A percentile compares a stretch with the other conserved stretches of the same genome.
These are phyloP conservation scores for Saturnispora besseyi DNA, from an alignment of 805 yeast species.

Conservation along the genomic window DNA sequence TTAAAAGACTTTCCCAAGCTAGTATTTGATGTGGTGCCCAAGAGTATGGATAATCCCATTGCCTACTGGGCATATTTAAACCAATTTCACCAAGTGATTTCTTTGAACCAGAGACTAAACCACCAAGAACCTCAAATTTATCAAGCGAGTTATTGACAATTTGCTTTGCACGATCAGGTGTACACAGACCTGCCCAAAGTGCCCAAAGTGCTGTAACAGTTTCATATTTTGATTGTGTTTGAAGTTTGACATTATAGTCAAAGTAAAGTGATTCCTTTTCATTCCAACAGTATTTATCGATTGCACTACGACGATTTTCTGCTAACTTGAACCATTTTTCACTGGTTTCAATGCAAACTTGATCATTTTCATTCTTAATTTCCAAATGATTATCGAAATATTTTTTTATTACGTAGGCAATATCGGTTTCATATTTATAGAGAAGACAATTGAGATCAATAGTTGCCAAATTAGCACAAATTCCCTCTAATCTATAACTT, in stretches of 20 bases:
- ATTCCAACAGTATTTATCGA: slow-evolving; percentile 76
- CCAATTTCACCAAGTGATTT: slow-evolving; percentile 64
- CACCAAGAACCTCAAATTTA: slow-evolving; percentile 79
- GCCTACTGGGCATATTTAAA: slow-evolving; percentile 72
- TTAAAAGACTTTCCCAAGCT: slow-evolving; percentile 79
- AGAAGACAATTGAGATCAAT: slow-evolving; percentile 79
- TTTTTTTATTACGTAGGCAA: slow-evolving; percentile 51
- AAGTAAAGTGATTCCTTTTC: slow-evolving; percentile 68
- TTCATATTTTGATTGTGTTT: slow-evolving; percentile 56
- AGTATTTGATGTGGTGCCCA: slow-evolving; percentile 98
- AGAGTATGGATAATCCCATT: slow-evolving; percentile 97
- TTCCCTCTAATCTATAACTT: slow-evolving; percentile 79
- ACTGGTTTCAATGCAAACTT: slow-evolving; percentile 31
- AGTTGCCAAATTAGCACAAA: slow-evolving; percentile 83
- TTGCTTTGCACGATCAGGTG: slow-evolving; percentile 54
- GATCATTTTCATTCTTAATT: slow-evolving; percentile 30
- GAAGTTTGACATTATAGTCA: slow-evolving; percentile 65
- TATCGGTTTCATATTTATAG: slow-evolving; percentile 85
- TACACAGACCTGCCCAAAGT: slow-evolving; percentile 72
- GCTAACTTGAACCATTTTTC: slow-evolving; percentile 60
- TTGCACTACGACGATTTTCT: slow-evolving; percentile 38
- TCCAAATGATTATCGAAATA: slow-evolving; percentile 43
- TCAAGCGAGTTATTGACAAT: slow-evolving; percentile 51
- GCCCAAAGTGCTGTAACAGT: slow-evolving; percentile 92
- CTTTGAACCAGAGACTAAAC: slow-evolving; percentile 77